These are phyloP conservation scores for Neurospora hispaniola DNA, from an alignment of 495 filamentous ascomycete genomes.

Conservation along the genomic window DNA sequence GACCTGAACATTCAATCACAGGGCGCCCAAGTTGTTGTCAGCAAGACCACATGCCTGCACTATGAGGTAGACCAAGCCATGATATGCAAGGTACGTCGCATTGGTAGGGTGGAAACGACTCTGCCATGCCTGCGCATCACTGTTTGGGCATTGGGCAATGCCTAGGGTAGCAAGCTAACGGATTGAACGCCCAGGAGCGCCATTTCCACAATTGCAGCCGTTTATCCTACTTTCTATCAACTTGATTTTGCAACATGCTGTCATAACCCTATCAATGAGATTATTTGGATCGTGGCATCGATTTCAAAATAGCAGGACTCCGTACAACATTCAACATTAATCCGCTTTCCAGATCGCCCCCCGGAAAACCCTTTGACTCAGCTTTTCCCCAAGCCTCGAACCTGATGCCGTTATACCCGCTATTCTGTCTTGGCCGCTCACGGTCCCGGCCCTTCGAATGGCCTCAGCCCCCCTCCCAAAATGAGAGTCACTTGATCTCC, in stretches of 20 bases:
- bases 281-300: too few relatives aligned
- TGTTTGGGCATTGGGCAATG: background rate
- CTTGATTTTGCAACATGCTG: too few relatives aligned
- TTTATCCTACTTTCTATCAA: too few relatives aligned
- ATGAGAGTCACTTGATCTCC: background rate
- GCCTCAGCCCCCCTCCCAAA: background rate
- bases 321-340: background rate
- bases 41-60: background rate
- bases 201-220: background rate
- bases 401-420: background rate
- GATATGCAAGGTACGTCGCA: background rate
- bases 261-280: too few relatives aligned
- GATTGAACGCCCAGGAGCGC: background rate
- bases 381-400: background rate
- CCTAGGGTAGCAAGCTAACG: background rate
- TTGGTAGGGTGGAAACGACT: background rate
- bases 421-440: background rate
- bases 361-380: background rate
- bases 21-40: too few relatives aligned
- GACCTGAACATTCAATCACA: too few relatives aligned
- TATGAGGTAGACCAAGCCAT: background rate
- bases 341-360: background rate
- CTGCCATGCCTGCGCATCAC: background rate
- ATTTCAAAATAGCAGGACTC: background rate
- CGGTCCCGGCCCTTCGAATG: background rate